phyloP scores from a whole-genome alignment of 768 basidiomycete species.

The Mrakia gelida region DNA sequence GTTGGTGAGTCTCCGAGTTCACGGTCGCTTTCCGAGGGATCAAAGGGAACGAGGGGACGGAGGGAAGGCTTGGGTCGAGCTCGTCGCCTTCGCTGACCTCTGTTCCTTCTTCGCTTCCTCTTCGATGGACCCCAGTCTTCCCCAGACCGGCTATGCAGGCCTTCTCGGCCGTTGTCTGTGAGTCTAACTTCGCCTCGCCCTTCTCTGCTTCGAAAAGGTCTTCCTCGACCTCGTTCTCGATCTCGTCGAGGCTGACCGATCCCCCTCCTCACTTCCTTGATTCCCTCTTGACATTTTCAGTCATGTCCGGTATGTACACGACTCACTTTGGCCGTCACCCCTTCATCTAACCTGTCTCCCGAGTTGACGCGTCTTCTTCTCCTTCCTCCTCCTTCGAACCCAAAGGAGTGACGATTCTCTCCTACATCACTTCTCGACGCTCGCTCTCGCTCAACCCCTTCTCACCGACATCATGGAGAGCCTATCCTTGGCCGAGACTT shows the following conservation, averaged over 20 bases:
- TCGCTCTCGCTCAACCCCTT: slow-evolving; percentile 19
- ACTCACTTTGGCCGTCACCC: too few relatives aligned
- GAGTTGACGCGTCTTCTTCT: not conserved
- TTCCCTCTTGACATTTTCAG: too few relatives aligned
- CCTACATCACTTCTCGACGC: slow-evolving; percentile 22
- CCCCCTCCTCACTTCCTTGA: too few relatives aligned
- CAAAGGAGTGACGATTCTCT: slow-evolving; percentile 15
- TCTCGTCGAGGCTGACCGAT: not conserved
- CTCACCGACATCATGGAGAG: slow-evolving; percentile 11
- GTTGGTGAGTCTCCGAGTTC: too few relatives aligned
- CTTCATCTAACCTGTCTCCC: too few relatives aligned
- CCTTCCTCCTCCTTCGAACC: not conserved
- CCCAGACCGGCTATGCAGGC: slow-evolving; percentile 27
- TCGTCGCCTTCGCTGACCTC: not conserved
- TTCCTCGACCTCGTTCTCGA: too few relatives aligned
- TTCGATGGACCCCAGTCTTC: slow-evolving; percentile 2
- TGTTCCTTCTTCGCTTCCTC: not conserved
- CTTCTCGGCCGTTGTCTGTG: slow-evolving; percentile 25
- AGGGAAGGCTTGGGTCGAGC: not conserved
- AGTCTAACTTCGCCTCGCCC: not conserved
- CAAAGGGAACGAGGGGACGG: not conserved
- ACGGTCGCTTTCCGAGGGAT: not conserved
- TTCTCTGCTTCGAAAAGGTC: not conserved
- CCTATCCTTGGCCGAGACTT: slow-evolving; percentile 19
- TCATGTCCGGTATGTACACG: too few relatives aligned